phyloP scores from a whole-genome alignment of 2,329 filamentous ascomycete species.

The Cladobotryum mycophilum region DNA sequence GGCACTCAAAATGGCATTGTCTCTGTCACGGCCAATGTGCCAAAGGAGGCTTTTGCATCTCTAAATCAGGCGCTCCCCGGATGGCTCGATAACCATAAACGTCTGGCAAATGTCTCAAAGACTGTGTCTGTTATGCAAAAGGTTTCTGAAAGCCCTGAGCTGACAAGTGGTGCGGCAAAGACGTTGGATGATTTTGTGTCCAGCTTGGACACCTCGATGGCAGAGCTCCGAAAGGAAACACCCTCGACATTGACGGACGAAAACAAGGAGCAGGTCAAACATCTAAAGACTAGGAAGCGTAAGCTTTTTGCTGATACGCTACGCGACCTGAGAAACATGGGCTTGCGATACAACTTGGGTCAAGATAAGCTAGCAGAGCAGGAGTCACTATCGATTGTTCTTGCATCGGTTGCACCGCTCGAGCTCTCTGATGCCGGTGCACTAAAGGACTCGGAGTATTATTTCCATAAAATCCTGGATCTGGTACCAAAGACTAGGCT shows the following conservation, averaged over 20 bases:
- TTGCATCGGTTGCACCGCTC: constrained; percentile 51
- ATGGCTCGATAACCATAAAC: constrained; percentile 45
- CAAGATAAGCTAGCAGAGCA: constrained; percentile 69
- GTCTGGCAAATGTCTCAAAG: constrained; percentile 63
- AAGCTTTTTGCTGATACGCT: constrained; percentile 86
- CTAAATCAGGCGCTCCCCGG: constrained; percentile 26
- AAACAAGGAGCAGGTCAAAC: constrained; percentile 76
- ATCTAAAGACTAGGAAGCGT: constrained; percentile 84
- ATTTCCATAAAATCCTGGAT: constrained; percentile 75
- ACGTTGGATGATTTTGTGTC: constrained; percentile 63
- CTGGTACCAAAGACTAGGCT: constrained; percentile 62
- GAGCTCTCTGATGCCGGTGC: constrained; percentile 20
- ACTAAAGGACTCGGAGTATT: constrained; percentile 51
- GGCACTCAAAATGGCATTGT: constrained; percentile 1
- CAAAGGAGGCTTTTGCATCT: constrained; percentile 13
- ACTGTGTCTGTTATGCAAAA: constrained; percentile 71
- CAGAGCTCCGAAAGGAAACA: constrained; percentile 75
- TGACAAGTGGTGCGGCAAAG: constrained; percentile 48
- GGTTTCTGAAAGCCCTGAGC: constrained; percentile 47
- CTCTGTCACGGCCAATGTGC: constrained; percentile 7
- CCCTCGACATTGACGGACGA: constrained; percentile 77
- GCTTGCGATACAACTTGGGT: constrained; percentile 75
- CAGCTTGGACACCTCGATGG: constrained; percentile 60
- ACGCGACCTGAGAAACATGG: constrained; percentile 80
- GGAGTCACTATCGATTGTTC: constrained; percentile 59